These are phyloP conservation scores for Phytophthora sp. DNA, from an alignment of 352 stramenopile species.

Conservation along the genomic window DNA sequence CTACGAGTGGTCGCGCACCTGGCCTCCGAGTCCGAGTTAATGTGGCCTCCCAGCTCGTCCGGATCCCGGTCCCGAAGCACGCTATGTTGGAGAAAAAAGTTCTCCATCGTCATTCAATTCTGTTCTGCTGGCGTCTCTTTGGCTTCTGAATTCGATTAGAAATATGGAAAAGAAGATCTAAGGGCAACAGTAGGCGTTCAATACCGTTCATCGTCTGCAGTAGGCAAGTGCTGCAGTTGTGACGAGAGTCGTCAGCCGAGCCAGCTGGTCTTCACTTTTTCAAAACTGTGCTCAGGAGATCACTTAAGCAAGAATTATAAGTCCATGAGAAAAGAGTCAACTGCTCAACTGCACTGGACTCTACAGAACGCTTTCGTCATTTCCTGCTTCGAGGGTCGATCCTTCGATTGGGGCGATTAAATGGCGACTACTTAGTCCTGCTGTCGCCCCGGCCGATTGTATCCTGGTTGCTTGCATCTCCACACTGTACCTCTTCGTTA, in stretches of 20 bases:
- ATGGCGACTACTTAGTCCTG: constrained; percentile 3
- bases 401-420: constrained; percentile 13
- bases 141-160: constrained; percentile 4
- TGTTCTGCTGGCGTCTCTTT: constrained; percentile 17
- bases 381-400: constrained; percentile 18
- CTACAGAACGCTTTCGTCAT: constrained; percentile 44
- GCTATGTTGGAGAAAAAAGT: constrained; percentile 82
- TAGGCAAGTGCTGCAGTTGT: background rate
- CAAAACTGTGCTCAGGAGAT: background rate
- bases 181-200: too few species aligned
- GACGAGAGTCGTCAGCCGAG: background rate
- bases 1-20: constrained; percentile 39
- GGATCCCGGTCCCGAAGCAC: constrained; percentile 75
- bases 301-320: constrained; percentile 29
- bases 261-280: background rate
- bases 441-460: background rate
- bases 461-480: constrained; percentile 20
- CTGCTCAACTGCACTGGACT: constrained; percentile 35
- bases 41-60: constrained; percentile 59
- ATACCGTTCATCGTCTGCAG: too few species aligned
- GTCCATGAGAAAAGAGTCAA: constrained; percentile 33
- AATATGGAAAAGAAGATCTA: constrained; percentile 30
- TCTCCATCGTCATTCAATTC: constrained; percentile 61
- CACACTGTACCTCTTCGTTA: constrained; percentile 25
- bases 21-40: constrained; percentile 79